Evolutionary conservation across 2,329 filamentous ascomycete genomes (phyloP), one percentile per base, ranked within the genome.

Genomic region (Penicillium sp.): DNA sequence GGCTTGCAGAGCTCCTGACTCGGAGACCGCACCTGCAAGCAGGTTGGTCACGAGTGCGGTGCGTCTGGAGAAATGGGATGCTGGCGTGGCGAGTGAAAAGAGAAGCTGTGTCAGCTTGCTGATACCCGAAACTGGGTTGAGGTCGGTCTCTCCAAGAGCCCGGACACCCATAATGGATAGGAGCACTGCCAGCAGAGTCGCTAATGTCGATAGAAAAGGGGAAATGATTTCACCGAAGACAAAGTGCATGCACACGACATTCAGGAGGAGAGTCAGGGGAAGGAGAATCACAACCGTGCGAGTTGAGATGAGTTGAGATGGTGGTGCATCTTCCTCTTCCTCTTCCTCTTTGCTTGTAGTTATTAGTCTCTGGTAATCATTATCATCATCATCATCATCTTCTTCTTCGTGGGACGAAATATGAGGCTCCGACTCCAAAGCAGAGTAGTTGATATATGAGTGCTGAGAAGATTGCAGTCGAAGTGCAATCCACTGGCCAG

Each of bases 51-150:
- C 78, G n/a, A 98, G 84, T 12, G 88, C 88, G 17, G 67, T 69
- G 35, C 89, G 88, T 57, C 85, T 84, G 57, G 89, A 89, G 60
- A 85, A 85, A 61, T 88, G 82, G 0, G 82, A 81, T 48, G 85
- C 76, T 0, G 93, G 90, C 2, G 94, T 89, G 34, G 94, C 87
- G 43, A 95, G 73, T 3, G 93, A 93, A 68, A 98, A 97, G 64
- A 97, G 85, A 3, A 98, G 80, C 69, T 98, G 93, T 0, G 93
- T 95, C 3, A 98, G 78, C 72, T 98, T 98, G 65, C 86, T 91
- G 68, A 97, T 98, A 31, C 93, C 93, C 1, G 88, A 95, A 2
- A 97, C 93, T 0, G 93, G 93, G 64, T 97, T 97, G 9, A 98
- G 77, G 62, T 98, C 93, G 5, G 93, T 97, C 73, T 97, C 82